A percentile compares a stretch with the other conserved stretches of the same genome.
These are phyloP conservation scores for Pterocarpus santalinus DNA, from an alignment of 306 rosid species.

Conservation along the genomic window DNA sequence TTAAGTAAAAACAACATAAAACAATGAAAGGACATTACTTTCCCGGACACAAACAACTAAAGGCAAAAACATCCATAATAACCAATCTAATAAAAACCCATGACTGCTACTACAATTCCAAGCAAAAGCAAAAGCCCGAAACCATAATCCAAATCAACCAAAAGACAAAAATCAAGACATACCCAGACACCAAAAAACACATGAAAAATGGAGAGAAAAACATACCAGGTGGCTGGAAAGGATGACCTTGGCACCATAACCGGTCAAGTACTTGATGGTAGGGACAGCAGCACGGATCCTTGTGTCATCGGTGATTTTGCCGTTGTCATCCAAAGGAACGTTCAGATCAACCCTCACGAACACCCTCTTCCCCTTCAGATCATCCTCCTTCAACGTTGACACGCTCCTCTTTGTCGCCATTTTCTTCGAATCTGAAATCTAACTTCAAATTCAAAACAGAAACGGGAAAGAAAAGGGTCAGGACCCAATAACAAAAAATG, in stretches of 20 bases:
- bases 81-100: background rate
- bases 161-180: background rate
- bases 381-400: conserved; percentile 78
- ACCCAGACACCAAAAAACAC: background rate
- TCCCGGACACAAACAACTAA: background rate
- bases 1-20: background rate
- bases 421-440: background rate
- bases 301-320: conserved; percentile 88
- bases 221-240: conserved; percentile 80
- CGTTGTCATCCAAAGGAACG: conserved; percentile 90
- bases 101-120: background rate
- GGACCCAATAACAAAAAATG: background rate
- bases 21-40: background rate
- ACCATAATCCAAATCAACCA: conserved; percentile 20
- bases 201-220: background rate
- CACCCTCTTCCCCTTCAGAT: conserved; percentile 93
- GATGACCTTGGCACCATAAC: conserved; percentile 81
- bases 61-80: background rate
- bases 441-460: background rate
- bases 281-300: conserved; percentile 93
- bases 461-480: conserved; percentile 21
- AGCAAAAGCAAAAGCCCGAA: background rate
- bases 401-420: conserved; percentile 98
- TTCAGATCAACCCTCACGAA: conserved; percentile 94
- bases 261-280: conserved; percentile 79